Evolutionary conservation across 768 basidiomycete genomes (phyloP).

Genomic region (Lactarius sanguifluus): DNA sequence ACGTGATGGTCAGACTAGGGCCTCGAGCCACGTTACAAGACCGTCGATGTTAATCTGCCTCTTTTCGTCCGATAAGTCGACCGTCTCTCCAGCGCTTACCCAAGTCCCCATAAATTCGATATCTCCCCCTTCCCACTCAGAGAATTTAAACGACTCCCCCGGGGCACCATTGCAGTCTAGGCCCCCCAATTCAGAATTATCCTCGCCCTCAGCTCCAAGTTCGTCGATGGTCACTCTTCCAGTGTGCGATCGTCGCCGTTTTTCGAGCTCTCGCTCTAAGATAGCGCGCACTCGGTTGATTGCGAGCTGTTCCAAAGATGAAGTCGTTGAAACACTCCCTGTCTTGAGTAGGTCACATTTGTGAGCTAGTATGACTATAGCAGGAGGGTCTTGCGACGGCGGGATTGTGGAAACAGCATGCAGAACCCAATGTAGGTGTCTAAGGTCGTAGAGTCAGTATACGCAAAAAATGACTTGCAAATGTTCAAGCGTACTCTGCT

Average conservation of each 20-base stretch:
- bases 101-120: constrained; percentile 64
- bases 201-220: constrained; percentile 63
- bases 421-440: constrained; percentile 72
- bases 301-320: constrained; percentile 48
- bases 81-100: constrained; percentile 38
- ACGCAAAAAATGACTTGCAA: constrained; percentile 3
- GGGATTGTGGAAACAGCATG: constrained; percentile 71
- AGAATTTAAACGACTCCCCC: constrained; percentile 64
- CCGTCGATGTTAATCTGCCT: constrained; percentile 20
- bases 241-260: constrained; percentile 61
- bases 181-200: constrained; percentile 61
- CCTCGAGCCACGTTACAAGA: constrained; percentile 17
- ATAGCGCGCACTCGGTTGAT: constrained; percentile 71
- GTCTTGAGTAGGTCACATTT: constrained; percentile 70
- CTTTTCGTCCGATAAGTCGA: constrained; percentile 39
- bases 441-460: constrained; percentile 34
- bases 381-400: constrained; percentile 61
- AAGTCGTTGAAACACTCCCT: constrained; percentile 40
- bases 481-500: constrained; percentile 64
- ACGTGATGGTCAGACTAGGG: constrained; percentile 11
- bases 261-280: constrained; percentile 83
- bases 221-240: constrained; percentile 71
- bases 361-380: constrained; percentile 69
- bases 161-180: constrained; percentile 62
- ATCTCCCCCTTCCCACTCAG: constrained; percentile 85